phyloP scores from a whole-genome alignment of 2,329 filamentous ascomycete species.

The Geosmithia putterillii region DNA sequence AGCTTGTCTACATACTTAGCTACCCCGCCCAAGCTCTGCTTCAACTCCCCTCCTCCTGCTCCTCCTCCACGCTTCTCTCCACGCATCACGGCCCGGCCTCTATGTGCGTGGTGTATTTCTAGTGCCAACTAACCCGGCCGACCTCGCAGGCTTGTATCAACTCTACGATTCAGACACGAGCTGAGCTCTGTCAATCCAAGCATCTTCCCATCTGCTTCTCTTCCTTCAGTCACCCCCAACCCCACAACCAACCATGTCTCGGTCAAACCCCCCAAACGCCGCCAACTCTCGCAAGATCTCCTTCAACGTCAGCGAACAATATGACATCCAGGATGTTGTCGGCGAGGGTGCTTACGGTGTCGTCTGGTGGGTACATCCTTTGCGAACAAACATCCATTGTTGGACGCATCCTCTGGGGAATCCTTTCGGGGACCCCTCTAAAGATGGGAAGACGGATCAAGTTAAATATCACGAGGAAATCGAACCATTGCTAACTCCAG shows the following conservation, averaged over 20 bases:
- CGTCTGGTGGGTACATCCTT: constrained; percentile 94
- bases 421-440: too few relatives aligned
- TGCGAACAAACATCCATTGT: too few relatives aligned
- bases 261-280: constrained; percentile 39
- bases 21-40: too few relatives aligned
- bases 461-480: background rate
- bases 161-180: background rate
- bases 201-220: background rate
- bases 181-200: background rate
- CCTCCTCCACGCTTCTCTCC: too few relatives aligned
- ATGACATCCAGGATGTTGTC: constrained; percentile 98
- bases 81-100: too few relatives aligned
- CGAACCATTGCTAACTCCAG: constrained; percentile 1
- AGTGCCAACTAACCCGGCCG: background rate
- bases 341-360: constrained; percentile 97
- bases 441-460: background rate
- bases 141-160: background rate
- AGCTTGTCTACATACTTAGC: too few relatives aligned
- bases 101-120: background rate
- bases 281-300: constrained; percentile 82
- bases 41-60: too few relatives aligned
- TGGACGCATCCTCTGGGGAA: too few relatives aligned
- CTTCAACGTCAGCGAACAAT: constrained; percentile 99
- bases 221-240: background rate
- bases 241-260: constrained; percentile 33